Evolutionary conservation across 73 alveolate species (phyloP).

Genomic region (Uronychia setigera): DNA sequence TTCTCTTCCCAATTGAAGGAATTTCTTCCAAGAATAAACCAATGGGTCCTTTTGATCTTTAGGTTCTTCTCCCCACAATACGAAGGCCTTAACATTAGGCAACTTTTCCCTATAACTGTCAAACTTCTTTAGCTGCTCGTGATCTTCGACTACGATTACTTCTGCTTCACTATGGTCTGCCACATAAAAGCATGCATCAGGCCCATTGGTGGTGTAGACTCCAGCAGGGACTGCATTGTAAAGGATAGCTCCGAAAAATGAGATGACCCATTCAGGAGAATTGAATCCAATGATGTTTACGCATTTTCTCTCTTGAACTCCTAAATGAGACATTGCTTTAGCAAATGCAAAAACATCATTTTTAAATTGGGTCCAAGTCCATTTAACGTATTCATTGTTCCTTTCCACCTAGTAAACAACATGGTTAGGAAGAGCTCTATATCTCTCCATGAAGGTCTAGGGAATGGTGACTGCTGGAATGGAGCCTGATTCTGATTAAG

Average conservation of each 20-base stretch:
- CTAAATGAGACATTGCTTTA: constrained; percentile 53
- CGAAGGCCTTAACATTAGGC: constrained; percentile 72
- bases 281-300: constrained; percentile 85
- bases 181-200: constrained; percentile 81
- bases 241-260: constrained; percentile 77
- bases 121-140: constrained; percentile 70
- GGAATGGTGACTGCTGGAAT: constrained; percentile 39
- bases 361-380: constrained; percentile 66
- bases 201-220: constrained; percentile 82
- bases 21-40: constrained; percentile 74
- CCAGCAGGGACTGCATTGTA: constrained; percentile 82
- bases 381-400: constrained; percentile 38
- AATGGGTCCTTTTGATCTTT: constrained; percentile 29
- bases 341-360: constrained; percentile 65
- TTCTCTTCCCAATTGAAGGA: constrained; percentile 57
- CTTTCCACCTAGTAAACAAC: constrained; percentile 68
- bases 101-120: constrained; percentile 45
- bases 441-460: constrained; percentile 9
- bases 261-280: constrained; percentile 87
- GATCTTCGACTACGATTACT: constrained; percentile 71
- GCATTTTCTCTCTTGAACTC: constrained; percentile 55
- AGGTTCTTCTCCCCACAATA: constrained; percentile 45
- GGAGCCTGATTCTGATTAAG: background rate
- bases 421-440: background rate
- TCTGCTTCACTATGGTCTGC: constrained; percentile 82